Base-by-base conservation (phyloP, 2,329 filamentous ascomycete species). In the Ophiostoma sp. region DNA sequence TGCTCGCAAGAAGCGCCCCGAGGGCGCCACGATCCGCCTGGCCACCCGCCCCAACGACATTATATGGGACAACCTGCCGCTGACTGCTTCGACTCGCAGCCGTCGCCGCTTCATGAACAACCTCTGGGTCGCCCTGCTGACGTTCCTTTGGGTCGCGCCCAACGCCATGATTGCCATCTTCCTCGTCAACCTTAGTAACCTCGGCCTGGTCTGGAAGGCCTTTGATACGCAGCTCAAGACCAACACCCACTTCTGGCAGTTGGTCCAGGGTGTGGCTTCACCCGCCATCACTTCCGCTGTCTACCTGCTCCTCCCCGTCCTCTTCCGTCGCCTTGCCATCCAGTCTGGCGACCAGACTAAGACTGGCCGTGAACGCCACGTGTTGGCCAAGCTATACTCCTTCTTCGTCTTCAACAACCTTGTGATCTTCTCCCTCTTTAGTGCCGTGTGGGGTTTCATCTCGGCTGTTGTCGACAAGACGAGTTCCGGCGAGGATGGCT, bases 361-460 rank as follows among this genome's bases (percentile, higher is more conserved):
- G 83, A 97, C 93, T 0, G 93, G 93, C 33, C 90, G 96, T 72
- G 96, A 99, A 81, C 88, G 94, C 39, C 95, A 98, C 81, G 96
- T 99, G 70, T 87, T 96, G 74, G 91, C 90, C 75, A 97, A 97
- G 82, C 87, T 99, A 2, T 99, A 97, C 82, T 88, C 93, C 22
- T 99, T 99, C 84, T 99, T 99, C 82, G 89, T 98, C 70, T 94
- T 99, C 86, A 99, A 99, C 87, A 98, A 98, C 80, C 83, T 99
- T 72, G 85, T 99, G 77, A 91, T 98, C 73, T 98, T 98, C 82
- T 98, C 95, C 12, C 85, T 97, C 17, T 98, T 98, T 82, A 93
- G 93, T 61, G 90, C 93, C 1, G 83, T 94, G 19, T 98, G 93
- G 90, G 85, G 85, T 1, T 94, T 95, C 78, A 85, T 94, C 9